Base-by-base conservation (phyloP, 805 yeast genomes). In the Priceomyces haplophilus region DNA sequence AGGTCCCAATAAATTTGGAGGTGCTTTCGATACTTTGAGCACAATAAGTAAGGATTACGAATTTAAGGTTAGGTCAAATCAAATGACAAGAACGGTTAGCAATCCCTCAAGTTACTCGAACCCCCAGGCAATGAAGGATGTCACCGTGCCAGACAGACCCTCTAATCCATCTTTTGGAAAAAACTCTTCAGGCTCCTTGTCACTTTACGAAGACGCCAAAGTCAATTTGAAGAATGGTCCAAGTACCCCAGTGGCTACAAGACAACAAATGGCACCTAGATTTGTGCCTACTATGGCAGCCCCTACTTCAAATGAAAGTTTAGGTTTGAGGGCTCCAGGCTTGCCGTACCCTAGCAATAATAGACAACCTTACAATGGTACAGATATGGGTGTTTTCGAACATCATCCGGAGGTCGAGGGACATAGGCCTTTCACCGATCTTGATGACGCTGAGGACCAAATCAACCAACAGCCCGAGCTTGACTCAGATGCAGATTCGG, bases 401-500 rank as follows among this genome's bases (percentile, higher is more conserved):
- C 74, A 69, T 44, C 75, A 69, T 45, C 72, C 74, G 2, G 65
- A 59, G 45, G 75, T 69, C 3, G 75, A 70, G 43, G 75, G 75
- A 11, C 74, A 70, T 52, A 64, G 64, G 50, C 75, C 75, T 13
- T 70, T 68, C 44, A 67, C 74, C 12, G 76, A 69, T 46, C 51
- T 68, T 46, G 63, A 46, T 25, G 65, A 64, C 46, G n/a, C n/a
- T 21, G 61, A 55, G 29, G 58, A 52, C 19, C 33, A 17, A 17
- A 13, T n/a, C 6, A 16, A 40, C 34, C 33, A 41, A 7, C 38
- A 40, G 23, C 47, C 49, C 25, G 46, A 45, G 17, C 39, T 40
- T 23, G 67, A 60, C 37, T 69, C 74, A 0, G 75, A 69, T 47
- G 57, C 57, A 24, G 79, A 72, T 37, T 84, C 91, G 1, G 83